phyloP scores from a whole-genome alignment of 2,329 filamentous ascomycete genomes.

The Xylariaceae sp. region DNA sequence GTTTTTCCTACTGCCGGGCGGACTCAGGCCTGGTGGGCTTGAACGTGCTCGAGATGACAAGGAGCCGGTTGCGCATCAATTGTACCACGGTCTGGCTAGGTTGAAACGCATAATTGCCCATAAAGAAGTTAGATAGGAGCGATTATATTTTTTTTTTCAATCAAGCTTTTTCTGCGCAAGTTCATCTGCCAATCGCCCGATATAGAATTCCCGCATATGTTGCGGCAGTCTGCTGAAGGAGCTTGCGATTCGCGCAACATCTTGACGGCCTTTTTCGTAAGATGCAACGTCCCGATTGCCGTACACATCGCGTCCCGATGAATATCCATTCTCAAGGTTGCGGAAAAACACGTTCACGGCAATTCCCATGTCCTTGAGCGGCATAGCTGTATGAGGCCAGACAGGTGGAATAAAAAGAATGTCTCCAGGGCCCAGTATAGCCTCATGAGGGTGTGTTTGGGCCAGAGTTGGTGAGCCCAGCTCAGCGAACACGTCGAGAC shows the following conservation, averaged over 20 bases:
- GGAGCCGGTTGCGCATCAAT: constrained; percentile 30
- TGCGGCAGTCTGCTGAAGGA: constrained; percentile 61
- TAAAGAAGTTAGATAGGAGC: no score
- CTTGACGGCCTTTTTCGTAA: constrained; percentile 75
- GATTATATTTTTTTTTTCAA: constrained; percentile 7
- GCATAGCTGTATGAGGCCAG: constrained; percentile 75
- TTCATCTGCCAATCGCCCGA: constrained; percentile 68
- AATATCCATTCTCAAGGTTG: constrained; percentile 63
- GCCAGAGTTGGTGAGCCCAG: constrained; percentile 36
- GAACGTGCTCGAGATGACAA: constrained; percentile 35
- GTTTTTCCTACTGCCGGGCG: constrained; percentile 37
- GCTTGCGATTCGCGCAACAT: constrained; percentile 62
- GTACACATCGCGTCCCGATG: constrained; percentile 76
- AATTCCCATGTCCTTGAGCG: constrained; percentile 57
- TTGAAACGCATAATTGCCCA: background rate
- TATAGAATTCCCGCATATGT: constrained; percentile 70
- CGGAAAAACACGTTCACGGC: constrained; percentile 91
- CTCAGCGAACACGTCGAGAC: constrained; percentile 63
- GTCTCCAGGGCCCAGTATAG: constrained; percentile 64
- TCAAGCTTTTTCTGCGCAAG: constrained; percentile 33
- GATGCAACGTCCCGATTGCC: constrained; percentile 81
- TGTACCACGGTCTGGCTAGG: constrained; percentile 1
- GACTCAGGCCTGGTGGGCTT: constrained; percentile 34
- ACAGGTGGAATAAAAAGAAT: constrained; percentile 76
- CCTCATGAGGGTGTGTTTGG: constrained; percentile 61